phyloP scores from a whole-genome alignment of 1,139 yeast genomes.

The Yamadazyma trypodendri region DNA sequence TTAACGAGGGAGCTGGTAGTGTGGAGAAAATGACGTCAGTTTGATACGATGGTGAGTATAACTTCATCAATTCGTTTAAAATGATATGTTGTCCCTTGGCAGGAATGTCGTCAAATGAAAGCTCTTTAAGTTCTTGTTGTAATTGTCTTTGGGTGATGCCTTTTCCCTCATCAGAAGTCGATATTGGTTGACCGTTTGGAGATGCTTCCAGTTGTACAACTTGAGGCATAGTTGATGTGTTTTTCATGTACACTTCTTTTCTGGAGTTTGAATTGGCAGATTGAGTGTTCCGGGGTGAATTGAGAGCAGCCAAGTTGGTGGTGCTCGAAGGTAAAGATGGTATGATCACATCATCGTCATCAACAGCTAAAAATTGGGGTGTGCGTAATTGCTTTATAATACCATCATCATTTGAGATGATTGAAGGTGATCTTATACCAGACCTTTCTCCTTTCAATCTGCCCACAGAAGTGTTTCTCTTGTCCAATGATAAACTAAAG shows the following conservation, averaged over 20 bases:
- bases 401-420: conserved; percentile 40
- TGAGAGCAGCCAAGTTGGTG: conserved; percentile 9
- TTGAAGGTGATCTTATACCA: conserved; percentile 27
- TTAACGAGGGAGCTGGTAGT: conserved; percentile 81
- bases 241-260: not conserved
- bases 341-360: conserved; percentile 22
- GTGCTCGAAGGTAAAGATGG: conserved; percentile 18
- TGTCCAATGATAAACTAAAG: conserved; percentile 14
- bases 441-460: conserved; percentile 10
- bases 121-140: conserved; percentile 39
- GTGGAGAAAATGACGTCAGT: conserved; percentile 83
- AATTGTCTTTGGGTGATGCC: conserved; percentile 35
- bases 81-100: conserved; percentile 90
- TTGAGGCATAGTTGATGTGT: not conserved
- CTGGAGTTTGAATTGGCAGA: conserved; percentile 5
- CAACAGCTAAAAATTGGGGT: conserved; percentile 34
- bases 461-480: conserved; percentile 8
- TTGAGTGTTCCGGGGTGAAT: conserved; percentile 5
- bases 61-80: conserved; percentile 77
- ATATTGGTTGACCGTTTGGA: not conserved
- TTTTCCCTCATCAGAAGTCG: conserved; percentile 3
- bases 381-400: conserved; percentile 37
- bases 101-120: conserved; percentile 79
- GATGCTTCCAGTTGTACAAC: not conserved
- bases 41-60: conserved; percentile 51